These are phyloP conservation scores for Aspergillus proliferans DNA, from an alignment of 2,329 filamentous ascomycete genomes.

Conservation along the genomic window DNA sequence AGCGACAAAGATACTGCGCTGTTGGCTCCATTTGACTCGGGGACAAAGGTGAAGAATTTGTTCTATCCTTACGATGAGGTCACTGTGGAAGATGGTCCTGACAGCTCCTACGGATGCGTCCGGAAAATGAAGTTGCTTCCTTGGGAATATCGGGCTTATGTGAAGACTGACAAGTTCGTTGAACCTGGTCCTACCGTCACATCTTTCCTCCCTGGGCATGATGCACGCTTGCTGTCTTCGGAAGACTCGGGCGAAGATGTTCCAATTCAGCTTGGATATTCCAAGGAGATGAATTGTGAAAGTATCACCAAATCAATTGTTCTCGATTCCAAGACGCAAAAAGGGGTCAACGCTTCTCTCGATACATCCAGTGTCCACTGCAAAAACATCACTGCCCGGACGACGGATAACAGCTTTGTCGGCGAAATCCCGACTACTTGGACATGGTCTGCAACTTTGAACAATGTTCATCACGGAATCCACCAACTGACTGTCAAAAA, in stretches of 20 bases:
- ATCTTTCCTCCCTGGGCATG: slow-evolving; percentile 56
- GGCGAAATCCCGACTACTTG: slow-evolving; percentile 53
- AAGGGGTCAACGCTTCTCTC: slow-evolving; percentile 39
- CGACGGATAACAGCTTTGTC: slow-evolving; percentile 28
- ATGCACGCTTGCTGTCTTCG: slow-evolving; percentile 49
- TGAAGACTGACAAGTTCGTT: slow-evolving; percentile 47
- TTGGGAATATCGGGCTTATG: slow-evolving; percentile 57
- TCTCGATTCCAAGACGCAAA: slow-evolving; percentile 49
- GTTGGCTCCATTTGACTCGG: slow-evolving; percentile 50
- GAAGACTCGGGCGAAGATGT: slow-evolving; percentile 41
- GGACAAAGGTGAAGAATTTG: slow-evolving; percentile 55
- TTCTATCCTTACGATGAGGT: slow-evolving; percentile 57
- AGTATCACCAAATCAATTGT: slow-evolving; percentile 45
- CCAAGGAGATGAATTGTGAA: slow-evolving; percentile 55
- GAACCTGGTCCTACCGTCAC: slow-evolving; percentile 54
- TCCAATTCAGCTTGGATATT: slow-evolving; percentile 53
- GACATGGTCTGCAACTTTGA: slow-evolving; percentile 48
- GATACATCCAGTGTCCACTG: slow-evolving; percentile 44
- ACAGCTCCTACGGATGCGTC: slow-evolving; percentile 51
- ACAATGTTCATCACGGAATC: slow-evolving; percentile 55
- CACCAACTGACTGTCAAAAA: slow-evolving; percentile 55
- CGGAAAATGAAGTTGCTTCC: slow-evolving; percentile 46
- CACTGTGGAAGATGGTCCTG: slow-evolving; percentile 43
- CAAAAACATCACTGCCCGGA: slow-evolving; percentile 29
- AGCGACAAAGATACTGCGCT: slow-evolving; percentile 42